Percentiles rank a stretch among this genome's conserved stretches.
These are phyloP conservation scores for Adansonia grandidieri DNA, from an alignment of 441 rosid genomes.

Conservation along the genomic window DNA sequence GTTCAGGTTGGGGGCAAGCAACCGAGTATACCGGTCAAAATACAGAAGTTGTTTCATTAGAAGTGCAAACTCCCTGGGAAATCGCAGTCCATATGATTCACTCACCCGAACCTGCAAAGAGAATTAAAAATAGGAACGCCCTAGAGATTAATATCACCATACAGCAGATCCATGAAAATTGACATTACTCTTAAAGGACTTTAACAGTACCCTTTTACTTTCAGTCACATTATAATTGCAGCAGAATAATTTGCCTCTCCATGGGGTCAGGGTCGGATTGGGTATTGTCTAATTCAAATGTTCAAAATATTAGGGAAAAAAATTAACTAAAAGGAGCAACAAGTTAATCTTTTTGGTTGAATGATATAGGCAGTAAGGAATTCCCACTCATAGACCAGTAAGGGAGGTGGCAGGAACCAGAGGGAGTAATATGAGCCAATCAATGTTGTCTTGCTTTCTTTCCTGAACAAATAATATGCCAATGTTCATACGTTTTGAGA, in stretches of 20 bases:
- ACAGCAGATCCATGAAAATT: neutral
- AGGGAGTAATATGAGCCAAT: neutral
- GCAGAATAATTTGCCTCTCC: neutral
- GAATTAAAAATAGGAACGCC: neutral
- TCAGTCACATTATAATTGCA: neutral
- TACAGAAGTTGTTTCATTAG: conserved; percentile 94
- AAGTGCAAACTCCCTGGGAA: conserved; percentile 96
- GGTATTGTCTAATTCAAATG: neutral
- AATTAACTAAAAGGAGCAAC: neutral
- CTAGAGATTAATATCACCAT: neutral
- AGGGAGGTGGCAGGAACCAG: neutral
- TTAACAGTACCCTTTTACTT: conserved; percentile 6
- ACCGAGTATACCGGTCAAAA: conserved; percentile 89
- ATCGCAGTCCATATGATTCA: conserved; percentile 87
- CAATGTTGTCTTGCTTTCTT: neutral
- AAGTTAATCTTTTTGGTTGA: neutral
- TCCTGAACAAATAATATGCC: neutral
- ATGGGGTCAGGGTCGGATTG: neutral
- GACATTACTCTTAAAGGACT: neutral
- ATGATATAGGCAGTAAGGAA: neutral
- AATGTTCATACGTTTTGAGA: neutral
- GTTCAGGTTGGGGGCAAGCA: conserved; percentile 91
- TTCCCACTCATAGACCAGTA: neutral
- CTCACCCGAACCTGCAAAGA: conserved; percentile 73
- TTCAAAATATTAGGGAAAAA: neutral